Evolutionary conservation across 371 early-diverging fungal species (phyloP).

Genomic region (Apophysomyces elegans): DNA sequence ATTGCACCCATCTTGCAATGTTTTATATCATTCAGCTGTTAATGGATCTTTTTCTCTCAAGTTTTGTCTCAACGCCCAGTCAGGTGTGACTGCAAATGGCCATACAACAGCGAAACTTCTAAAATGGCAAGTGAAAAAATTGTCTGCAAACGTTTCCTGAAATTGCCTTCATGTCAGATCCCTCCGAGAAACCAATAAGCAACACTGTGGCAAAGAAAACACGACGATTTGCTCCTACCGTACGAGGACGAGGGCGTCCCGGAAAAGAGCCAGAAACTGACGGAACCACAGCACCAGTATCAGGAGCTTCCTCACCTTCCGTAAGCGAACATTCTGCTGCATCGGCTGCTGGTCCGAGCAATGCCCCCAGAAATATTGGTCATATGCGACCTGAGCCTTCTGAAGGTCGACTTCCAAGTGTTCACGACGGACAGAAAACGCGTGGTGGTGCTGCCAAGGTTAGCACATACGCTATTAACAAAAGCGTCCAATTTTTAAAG

Average conservation of each 20-base stretch:
- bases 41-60: too few relatives aligned
- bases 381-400: slow-evolving; percentile 41
- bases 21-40: too few relatives aligned
- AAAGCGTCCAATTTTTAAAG: neutral
- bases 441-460: slow-evolving; percentile 58
- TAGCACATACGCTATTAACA: neutral
- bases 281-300: slow-evolving; percentile 5
- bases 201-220: slow-evolving; percentile 40
- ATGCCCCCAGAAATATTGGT: slow-evolving; percentile 31
- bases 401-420: slow-evolving; percentile 48
- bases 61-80: too few relatives aligned
- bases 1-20: too few relatives aligned
- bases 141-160: too few relatives aligned
- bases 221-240: slow-evolving; percentile 43
- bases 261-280: slow-evolving; percentile 3
- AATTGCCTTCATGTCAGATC: slow-evolving; percentile 12
- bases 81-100: too few relatives aligned
- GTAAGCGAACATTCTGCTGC: neutral
- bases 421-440: slow-evolving; percentile 49
- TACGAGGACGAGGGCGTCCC: slow-evolving; percentile 24
- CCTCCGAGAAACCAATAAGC: slow-evolving; percentile 21
- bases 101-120: too few relatives aligned
- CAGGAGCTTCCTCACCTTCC: neutral
- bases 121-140: too few relatives aligned
- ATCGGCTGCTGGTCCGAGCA: neutral